Evolutionary conservation across 495 filamentous ascomycete species (phyloP).

Genomic region (Podospora fimiseda): DNA sequence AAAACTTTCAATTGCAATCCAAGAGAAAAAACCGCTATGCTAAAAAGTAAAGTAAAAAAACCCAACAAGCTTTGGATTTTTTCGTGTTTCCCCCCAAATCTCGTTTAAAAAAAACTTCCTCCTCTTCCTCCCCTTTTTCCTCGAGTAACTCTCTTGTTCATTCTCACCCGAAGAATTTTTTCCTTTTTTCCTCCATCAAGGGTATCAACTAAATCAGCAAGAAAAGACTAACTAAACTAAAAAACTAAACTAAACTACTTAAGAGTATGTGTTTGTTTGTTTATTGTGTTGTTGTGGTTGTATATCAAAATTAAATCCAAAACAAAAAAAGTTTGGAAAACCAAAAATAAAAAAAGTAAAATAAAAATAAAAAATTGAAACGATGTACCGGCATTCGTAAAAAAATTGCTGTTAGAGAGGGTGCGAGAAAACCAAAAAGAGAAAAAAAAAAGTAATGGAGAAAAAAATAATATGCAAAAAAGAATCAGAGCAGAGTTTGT

Average conservation of each 20-base stretch:
- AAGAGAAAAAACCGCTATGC: not conserved
- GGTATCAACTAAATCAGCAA: too few species aligned
- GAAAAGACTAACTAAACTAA: constrained; percentile 1
- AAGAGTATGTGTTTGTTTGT: too few species aligned
- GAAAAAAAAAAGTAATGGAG: not conserved
- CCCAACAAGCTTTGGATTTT: too few species aligned
- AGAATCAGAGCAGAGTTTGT: not conserved
- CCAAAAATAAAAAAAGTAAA: constrained; percentile 2
- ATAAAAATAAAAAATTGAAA: constrained; percentile 7
- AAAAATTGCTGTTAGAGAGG: constrained; percentile 4
- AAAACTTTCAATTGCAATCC: not conserved
- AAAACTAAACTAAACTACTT: too few species aligned
- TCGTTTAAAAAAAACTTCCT: too few species aligned
- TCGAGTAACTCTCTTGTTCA: not conserved
- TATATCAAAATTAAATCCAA: constrained; percentile 10
- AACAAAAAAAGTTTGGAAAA: constrained; percentile 8
- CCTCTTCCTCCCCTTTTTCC: not conserved
- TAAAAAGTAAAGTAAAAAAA: not conserved
- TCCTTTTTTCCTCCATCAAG: constrained; percentile 4
- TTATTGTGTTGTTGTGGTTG: not conserved
- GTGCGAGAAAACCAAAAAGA: constrained; percentile 5
- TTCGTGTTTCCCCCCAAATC: too few species aligned
- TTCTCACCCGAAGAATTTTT: not conserved
- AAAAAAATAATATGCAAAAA: constrained; percentile 7
- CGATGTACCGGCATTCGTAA: constrained; percentile 3